Percentiles rank a stretch among this genome's conserved stretches.
Conservation (phyloP, 1,139 yeast species). For the Debaryomycetaceae sp. region DNA sequence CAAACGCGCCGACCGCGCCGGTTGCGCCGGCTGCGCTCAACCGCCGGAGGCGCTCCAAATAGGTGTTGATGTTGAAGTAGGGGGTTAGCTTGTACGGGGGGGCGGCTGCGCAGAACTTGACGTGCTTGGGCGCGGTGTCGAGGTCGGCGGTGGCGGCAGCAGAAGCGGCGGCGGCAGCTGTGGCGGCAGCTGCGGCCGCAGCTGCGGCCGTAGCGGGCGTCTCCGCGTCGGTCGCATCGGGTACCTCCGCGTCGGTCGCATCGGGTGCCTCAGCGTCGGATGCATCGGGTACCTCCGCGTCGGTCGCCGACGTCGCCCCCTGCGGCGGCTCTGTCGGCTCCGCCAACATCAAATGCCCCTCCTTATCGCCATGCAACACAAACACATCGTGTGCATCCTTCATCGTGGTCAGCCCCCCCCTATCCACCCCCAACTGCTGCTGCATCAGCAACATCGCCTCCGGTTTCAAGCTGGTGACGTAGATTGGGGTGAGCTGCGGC, state of each 20-base stretch:
- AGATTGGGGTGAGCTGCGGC: slow-evolving; percentile 67
- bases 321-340: too few species aligned
- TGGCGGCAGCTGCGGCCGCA: too few species aligned
- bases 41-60: slow-evolving; percentile 43
- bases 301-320: too few species aligned
- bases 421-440: slow-evolving; percentile 38
- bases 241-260: slow-evolving; percentile 20
- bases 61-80: slow-evolving; percentile 60
- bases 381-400: slow-evolving; percentile 54
- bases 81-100: slow-evolving; percentile 61
- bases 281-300: too few species aligned
- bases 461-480: slow-evolving; percentile 34
- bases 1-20: slow-evolving; percentile 39
- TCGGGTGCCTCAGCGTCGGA: slow-evolving; percentile 12
- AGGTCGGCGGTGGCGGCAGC: slow-evolving; percentile 47
- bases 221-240: slow-evolving; percentile 20
- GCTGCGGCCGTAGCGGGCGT: too few species aligned
- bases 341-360: too few species aligned
- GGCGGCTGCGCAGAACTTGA: slow-evolving; percentile 35
- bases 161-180: too few species aligned
- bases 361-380: slow-evolving; percentile 34
- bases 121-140: slow-evolving; percentile 49
- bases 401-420: slow-evolving; percentile 31
- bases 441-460: slow-evolving; percentile 27
- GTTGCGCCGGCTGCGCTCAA: slow-evolving; percentile 19